Evolutionary conservation across 495 filamentous ascomycete species (phyloP).

Genomic region (Lepidopterella palustris): DNA sequence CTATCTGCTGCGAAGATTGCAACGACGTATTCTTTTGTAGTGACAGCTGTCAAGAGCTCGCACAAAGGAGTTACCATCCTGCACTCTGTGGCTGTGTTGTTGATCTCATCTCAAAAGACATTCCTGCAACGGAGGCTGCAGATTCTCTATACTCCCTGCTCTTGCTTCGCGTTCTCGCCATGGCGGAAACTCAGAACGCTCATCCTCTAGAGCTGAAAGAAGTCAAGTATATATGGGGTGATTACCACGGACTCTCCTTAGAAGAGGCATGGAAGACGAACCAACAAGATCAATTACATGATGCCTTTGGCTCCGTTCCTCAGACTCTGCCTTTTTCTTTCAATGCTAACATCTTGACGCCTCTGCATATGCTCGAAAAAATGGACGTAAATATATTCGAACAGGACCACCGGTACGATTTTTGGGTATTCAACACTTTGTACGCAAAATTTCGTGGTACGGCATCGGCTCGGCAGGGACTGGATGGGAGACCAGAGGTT

Average conservation of each 20-base stretch:
- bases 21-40: constrained; percentile 84
- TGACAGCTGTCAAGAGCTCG: constrained; percentile 59
- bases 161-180: constrained; percentile 65
- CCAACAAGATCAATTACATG: constrained; percentile 14
- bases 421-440: constrained; percentile 92
- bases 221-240: constrained; percentile 95
- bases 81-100: constrained; percentile 80
- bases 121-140: constrained; percentile 61
- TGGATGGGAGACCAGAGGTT: constrained; percentile 69
- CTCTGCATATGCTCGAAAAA: constrained; percentile 78
- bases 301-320: constrained; percentile 38
- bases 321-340: constrained; percentile 83
- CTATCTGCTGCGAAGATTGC: constrained; percentile 57
- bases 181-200: constrained; percentile 71
- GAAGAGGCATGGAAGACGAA: constrained; percentile 8
- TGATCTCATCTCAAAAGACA: constrained; percentile 70
- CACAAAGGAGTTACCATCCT: constrained; percentile 73
- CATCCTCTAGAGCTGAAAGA: constrained; percentile 81
- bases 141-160: constrained; percentile 61
- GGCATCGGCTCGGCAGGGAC: constrained; percentile 72
- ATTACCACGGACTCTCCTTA: constrained; percentile 41
- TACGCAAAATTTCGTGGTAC: constrained; percentile 91
- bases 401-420: constrained; percentile 57
- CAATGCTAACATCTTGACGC: constrained; percentile 71
- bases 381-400: constrained; percentile 85